Evolutionary conservation across 257 asterid species (phyloP), one percentile per base, ranked within the genome.

Genomic region (Plantago major): DNA sequence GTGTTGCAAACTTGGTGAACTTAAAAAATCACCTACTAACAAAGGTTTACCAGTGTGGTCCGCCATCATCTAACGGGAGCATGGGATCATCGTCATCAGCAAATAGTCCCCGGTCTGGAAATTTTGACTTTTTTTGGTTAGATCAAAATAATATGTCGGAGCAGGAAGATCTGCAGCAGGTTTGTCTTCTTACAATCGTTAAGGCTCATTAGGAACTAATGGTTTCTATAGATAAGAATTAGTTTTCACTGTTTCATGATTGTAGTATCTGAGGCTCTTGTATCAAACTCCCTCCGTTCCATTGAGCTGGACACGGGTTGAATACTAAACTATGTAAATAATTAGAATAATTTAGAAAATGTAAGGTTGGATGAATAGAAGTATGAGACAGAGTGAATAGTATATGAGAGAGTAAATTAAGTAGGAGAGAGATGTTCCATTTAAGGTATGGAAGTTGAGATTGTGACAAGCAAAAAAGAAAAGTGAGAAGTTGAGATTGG

Each of bases 21-120:
- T 70, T 85, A 80, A 88, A 79, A 74, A 82, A 79, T 67, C 87
- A 86, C 74, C 78, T 82, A 76, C 81, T 88, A 55, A 72, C 80
- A 56, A 88, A 81, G 79, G 81, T 81, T 66, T 82, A 76, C 76
- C 86, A 77, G 19, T 76, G 82, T 70, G 91, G 91, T 50, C 89
- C 98, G 43, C 94, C 96, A 58, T 88, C 98, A 42, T 88, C 96
- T 52, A 84, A 79, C 64, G 95, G 94, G 66, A 91, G 98, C 82
- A 75, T 88, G 88, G 76, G 94, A 42, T 81, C 98, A 43, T 73
- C 83, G 42, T 86, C 98, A 55, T 86, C 98, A 46, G 78, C 96
- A 68, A 85, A 82, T 69, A 91, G 96, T 62, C 98, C 96, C n/a
- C 76, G 78, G 60, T 85, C 92, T 26, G 92, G 88, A 73, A 91